A percentile compares a stretch with the other conserved stretches of the same genome.
Conservation (phyloP, 1,284 basidiomycete species). For the Paramarasmius palmivorus region DNA sequence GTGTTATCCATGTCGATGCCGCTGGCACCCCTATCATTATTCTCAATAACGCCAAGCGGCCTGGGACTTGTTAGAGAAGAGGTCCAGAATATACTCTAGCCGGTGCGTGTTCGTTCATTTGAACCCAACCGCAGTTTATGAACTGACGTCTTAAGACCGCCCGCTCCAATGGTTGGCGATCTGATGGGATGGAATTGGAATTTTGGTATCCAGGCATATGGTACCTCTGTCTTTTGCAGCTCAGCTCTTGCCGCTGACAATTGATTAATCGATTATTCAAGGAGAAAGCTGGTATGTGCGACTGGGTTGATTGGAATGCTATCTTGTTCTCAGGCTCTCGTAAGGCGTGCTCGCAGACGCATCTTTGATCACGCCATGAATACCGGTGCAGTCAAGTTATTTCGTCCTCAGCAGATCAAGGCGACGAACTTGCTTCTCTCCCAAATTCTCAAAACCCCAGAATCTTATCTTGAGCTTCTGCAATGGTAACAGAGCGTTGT, state of each 20-base stretch:
- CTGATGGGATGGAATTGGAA: slow-evolving; percentile 16
- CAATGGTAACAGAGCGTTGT: not conserved
- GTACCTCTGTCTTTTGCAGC: not conserved
- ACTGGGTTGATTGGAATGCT: not conserved
- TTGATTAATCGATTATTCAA: too few species aligned
- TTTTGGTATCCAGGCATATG: not conserved
- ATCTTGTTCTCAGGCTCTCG: too few species aligned
- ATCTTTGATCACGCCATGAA: slow-evolving; percentile 12
- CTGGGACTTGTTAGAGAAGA: slow-evolving; percentile 5
- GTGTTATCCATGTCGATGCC: slow-evolving; percentile 8
- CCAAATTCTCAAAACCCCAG: slow-evolving; percentile 1
- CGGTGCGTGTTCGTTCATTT: too few species aligned
- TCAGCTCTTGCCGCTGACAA: not conserved
- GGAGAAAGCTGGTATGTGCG: not conserved
- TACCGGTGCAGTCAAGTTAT: not conserved
- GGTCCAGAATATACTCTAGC: slow-evolving; percentile 7
- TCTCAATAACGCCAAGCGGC: slow-evolving; percentile 3
- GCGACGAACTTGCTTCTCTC: slow-evolving; percentile 12
- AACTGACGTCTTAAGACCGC: not conserved
- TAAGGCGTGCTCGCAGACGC: slow-evolving; percentile 12
- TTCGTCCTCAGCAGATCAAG: slow-evolving; percentile 8
- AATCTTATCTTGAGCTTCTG: slow-evolving; percentile 9
- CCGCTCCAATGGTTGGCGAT: slow-evolving; percentile 9
- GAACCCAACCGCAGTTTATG: too few species aligned
- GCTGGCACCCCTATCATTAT: slow-evolving; percentile 9